phyloP scores from a whole-genome alignment of 129 eudicot genomes.

The Centaurea solstitialis region DNA sequence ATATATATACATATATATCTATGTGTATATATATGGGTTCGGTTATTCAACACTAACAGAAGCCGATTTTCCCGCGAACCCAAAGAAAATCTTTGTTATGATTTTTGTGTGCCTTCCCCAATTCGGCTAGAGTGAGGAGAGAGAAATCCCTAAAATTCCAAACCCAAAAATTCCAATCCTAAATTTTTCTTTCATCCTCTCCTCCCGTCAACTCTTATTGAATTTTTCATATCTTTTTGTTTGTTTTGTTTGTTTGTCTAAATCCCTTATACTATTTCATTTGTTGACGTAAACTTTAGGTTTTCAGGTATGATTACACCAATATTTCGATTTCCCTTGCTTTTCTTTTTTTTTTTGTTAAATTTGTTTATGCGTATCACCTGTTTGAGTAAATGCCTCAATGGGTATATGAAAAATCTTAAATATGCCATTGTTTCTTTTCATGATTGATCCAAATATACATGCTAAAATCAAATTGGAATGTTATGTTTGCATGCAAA shows the following conservation, averaged over 20 bases:
- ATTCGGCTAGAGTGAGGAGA: conserved; percentile 30
- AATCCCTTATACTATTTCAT: neutral
- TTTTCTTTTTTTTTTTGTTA: neutral
- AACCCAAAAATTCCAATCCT: conserved; percentile 3
- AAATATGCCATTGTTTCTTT: neutral
- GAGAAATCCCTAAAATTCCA: conserved; percentile 22
- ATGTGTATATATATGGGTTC: neutral
- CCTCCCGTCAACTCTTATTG: conserved; percentile 8
- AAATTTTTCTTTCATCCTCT: conserved; percentile 11
- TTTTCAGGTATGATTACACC: conserved; percentile 25
- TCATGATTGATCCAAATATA: neutral
- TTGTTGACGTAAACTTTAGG: conserved; percentile 5
- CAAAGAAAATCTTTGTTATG: conserved; percentile 29
- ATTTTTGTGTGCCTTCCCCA: conserved; percentile 29
- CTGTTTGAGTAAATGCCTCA: conserved; percentile 30
- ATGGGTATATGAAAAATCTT: neutral
- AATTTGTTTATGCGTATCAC: neutral
- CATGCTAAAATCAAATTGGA: neutral
- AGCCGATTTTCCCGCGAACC: conserved; percentile 54
- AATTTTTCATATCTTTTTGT: conserved; percentile 8
- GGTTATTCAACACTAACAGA: conserved; percentile 24
- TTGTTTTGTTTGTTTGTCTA: neutral
- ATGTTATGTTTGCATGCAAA: neutral
- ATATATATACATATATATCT: neutral
- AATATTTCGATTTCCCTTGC: neutral